These are phyloP conservation scores for Picea sitchensis DNA, from an alignment of 75 land plant genomes.

Conservation along the genomic window DNA sequence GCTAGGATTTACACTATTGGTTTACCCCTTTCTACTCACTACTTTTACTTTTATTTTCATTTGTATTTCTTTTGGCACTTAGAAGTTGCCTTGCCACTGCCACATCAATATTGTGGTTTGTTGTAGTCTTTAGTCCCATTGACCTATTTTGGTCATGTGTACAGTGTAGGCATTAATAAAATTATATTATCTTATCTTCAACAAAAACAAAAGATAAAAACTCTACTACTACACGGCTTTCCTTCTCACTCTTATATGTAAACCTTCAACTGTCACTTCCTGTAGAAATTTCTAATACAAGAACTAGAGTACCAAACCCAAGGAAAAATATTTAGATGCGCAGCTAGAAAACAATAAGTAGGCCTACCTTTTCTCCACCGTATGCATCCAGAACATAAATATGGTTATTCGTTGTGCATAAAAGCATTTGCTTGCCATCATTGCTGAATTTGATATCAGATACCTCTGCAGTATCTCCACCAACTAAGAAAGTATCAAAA, in stretches of 20 bases:
- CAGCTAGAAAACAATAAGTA: neutral
- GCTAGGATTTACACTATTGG: too few species aligned
- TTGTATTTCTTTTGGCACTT: too few species aligned
- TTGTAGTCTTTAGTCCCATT: too few species aligned
- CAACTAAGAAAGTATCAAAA: constrained; percentile 93
- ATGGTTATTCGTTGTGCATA: constrained; percentile 88
- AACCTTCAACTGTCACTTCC: neutral
- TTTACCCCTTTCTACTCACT: too few species aligned
- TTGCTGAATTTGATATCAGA: constrained; percentile 97
- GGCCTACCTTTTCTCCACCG: constrained; percentile 80
- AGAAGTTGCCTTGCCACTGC: too few species aligned
- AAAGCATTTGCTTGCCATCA: constrained; percentile 93
- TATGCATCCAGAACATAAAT: constrained; percentile 96
- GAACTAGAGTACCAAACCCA: neutral
- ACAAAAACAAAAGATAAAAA: neutral
- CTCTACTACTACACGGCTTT: neutral
- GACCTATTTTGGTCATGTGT: too few species aligned
- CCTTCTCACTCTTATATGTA: neutral
- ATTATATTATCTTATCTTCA: too few species aligned
- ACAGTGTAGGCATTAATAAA: too few species aligned
- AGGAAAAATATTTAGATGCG: neutral
- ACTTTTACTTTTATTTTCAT: too few species aligned
- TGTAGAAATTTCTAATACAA: neutral
- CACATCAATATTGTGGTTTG: too few species aligned
- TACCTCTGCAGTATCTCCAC: constrained; percentile 94